A percentile compares a stretch with the other conserved stretches of the same genome.
These are phyloP conservation scores for Lasiodiplodia hormozganensis DNA, from an alignment of 2,329 filamentous ascomycete species.

Conservation along the genomic window DNA sequence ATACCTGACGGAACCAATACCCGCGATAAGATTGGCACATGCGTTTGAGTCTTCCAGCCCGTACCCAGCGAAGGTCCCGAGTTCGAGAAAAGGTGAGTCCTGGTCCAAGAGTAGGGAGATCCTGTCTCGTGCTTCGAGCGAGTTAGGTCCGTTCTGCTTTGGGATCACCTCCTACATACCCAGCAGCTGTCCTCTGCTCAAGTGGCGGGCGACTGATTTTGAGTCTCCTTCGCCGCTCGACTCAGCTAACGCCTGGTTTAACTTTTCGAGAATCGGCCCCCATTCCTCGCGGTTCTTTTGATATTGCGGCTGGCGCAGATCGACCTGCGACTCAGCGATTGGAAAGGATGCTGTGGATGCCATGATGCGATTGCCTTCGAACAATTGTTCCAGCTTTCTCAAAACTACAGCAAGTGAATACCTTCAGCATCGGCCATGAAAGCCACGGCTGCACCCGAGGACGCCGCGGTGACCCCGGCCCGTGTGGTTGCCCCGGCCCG, in stretches of 20 bases:
- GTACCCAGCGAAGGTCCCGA: slow-evolving; percentile 48
- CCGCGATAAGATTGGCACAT: slow-evolving; percentile 47
- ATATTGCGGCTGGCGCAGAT: slow-evolving; percentile 8
- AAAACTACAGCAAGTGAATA: too few relatives aligned
- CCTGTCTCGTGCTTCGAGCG: slow-evolving; percentile 46
- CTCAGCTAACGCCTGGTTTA: slow-evolving; percentile 38
- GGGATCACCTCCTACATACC: slow-evolving; percentile 31
- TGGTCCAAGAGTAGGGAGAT: slow-evolving; percentile 47
- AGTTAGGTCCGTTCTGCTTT: neutral
- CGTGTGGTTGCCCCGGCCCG: neutral
- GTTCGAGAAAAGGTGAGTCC: slow-evolving; percentile 50
- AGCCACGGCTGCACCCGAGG: neutral
- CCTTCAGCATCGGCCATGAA: neutral
- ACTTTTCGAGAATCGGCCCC: slow-evolving; percentile 44
- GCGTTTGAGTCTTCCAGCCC: slow-evolving; percentile 40
- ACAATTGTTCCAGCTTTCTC: neutral
- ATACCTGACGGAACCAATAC: slow-evolving; percentile 46
- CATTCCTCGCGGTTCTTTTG: slow-evolving; percentile 30
- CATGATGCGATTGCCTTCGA: neutral
- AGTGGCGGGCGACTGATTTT: slow-evolving; percentile 40
- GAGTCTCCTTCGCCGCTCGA: slow-evolving; percentile 42
- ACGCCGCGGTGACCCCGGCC: neutral
- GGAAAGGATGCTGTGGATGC: neutral
- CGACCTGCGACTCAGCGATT: neutral
- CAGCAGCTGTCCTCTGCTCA: slow-evolving; percentile 40